A percentile compares a stretch with the other conserved stretches of the same genome.
Evolutionary conservation across 768 basidiomycete genomes (phyloP).

Genomic region (Amanita jacksonii): DNA sequence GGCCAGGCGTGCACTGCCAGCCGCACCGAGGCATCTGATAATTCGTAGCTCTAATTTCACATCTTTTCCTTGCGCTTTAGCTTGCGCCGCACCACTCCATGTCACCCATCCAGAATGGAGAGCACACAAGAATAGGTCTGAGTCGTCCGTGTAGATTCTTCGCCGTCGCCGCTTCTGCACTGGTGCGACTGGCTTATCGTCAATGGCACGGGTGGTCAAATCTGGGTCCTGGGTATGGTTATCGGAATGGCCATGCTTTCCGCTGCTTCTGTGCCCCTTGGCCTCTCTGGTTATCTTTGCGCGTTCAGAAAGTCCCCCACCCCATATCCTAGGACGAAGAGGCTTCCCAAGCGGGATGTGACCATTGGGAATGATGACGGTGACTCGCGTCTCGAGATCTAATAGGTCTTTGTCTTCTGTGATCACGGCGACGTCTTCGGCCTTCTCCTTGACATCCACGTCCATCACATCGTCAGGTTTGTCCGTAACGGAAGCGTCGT

Average conservation of each 20-base stretch:
- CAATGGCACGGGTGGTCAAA: not conserved
- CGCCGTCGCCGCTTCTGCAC: constrained; percentile 13
- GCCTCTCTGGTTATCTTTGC: not conserved
- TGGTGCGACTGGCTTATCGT: constrained; percentile 1
- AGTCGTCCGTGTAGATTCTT: constrained; percentile 75
- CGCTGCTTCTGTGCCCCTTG: not conserved
- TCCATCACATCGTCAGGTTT: constrained; percentile 10
- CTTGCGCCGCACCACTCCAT: constrained; percentile 32
- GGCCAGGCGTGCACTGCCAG: constrained; percentile 11
- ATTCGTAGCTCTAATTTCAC: constrained; percentile 11
- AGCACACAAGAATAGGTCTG: constrained; percentile 59
- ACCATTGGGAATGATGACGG: constrained; percentile 49
- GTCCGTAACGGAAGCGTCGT: constrained; percentile 10
- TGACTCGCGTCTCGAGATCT: constrained; percentile 37
- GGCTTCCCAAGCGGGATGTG: constrained; percentile 51
- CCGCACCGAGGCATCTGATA: constrained; percentile 17
- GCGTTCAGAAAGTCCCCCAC: constrained; percentile 43
- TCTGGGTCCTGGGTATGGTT: not conserved
- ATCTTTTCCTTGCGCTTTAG: constrained; percentile 30
- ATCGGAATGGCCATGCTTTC: not conserved
- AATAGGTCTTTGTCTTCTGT: constrained; percentile 17
- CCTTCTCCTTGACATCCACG: constrained; percentile 9
- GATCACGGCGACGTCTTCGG: constrained; percentile 6
- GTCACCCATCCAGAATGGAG: constrained; percentile 55
- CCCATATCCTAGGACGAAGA: constrained; percentile 53